phyloP scores from a whole-genome alignment of 495 filamentous ascomycete species.

The Apiosordaria backusii region DNA sequence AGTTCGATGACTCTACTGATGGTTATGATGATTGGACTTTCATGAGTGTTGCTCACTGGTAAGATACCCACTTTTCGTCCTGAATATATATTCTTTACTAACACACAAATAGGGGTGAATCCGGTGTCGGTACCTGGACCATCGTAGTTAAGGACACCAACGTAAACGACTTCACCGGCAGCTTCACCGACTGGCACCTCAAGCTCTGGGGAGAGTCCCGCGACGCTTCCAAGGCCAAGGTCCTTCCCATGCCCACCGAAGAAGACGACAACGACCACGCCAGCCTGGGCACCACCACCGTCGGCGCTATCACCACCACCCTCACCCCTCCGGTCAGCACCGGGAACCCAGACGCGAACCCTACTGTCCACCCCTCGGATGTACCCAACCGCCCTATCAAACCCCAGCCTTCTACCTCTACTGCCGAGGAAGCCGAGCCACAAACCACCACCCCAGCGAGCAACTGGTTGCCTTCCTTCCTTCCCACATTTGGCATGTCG shows the following conservation, averaged over 20 bases:
- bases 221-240: conserved; percentile 63
- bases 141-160: conserved; percentile 83
- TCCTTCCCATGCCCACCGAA: conserved; percentile 79
- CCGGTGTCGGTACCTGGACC: conserved; percentile 82
- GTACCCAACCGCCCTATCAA: conserved; percentile 75
- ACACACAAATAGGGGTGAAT: conserved; percentile 69
- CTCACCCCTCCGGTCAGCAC: conserved; percentile 28
- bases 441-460: conserved; percentile 38
- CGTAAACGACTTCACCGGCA: conserved; percentile 71
- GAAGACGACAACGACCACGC: conserved; percentile 80
- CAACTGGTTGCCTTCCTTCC: conserved; percentile 75
- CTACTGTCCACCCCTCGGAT: conserved; percentile 57
- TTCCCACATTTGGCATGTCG: conserved; percentile 92
- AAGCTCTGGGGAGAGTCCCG: conserved; percentile 89
- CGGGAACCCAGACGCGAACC: conserved; percentile 25
- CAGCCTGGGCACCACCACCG: conserved; percentile 43
- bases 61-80: conserved; percentile 30
- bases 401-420: conserved; percentile 31
- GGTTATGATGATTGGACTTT: conserved; percentile 99
- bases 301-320: conserved; percentile 41
- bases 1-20: conserved; percentile 53
- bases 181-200: conserved; percentile 87
- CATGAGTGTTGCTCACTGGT: conserved; percentile 97
- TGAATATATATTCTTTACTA: conserved; percentile 22
- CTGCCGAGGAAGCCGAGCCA: conserved; percentile 37